These are phyloP conservation scores for Mycena galericulata DNA, from an alignment of 768 basidiomycete species.

Conservation along the genomic window DNA sequence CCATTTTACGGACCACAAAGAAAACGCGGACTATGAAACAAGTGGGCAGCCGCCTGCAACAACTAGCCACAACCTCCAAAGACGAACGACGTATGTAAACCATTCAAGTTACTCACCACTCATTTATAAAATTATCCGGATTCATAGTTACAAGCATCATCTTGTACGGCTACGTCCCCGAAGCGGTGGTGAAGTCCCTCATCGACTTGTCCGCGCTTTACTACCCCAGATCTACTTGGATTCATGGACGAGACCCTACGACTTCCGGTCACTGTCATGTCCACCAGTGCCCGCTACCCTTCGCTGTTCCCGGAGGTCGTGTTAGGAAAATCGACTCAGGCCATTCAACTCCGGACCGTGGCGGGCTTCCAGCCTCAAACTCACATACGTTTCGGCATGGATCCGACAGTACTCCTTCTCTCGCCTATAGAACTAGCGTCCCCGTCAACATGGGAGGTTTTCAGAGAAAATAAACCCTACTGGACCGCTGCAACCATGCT, in stretches of 20 bases:
- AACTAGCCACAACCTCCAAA: no score
- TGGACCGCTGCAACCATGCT: neutral
- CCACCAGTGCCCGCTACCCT: neutral
- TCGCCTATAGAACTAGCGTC: neutral
- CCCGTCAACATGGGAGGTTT: slow-evolving; percentile 4
- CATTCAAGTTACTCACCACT: neutral
- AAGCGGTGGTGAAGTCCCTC: neutral
- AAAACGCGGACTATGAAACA: slow-evolving; percentile 1
- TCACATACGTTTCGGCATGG: neutral
- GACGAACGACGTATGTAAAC: no score
- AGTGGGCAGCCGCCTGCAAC: slow-evolving; percentile 25
- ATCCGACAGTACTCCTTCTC: slow-evolving; percentile 6
- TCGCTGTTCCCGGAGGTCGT: neutral
- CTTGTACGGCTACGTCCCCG: neutral
- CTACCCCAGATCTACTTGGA: neutral
- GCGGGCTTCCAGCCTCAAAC: neutral
- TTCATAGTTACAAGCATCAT: neutral
- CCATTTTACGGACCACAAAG: slow-evolving; percentile 11
- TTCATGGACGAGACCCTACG: neutral
- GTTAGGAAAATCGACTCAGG: neutral
- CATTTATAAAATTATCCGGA: neutral
- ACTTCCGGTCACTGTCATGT: neutral
- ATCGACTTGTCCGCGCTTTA: neutral
- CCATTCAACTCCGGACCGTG: neutral
- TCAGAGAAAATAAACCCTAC: neutral